phyloP scores from a whole-genome alignment of 2,329 filamentous ascomycete species.

The Bipolaris cookei region DNA sequence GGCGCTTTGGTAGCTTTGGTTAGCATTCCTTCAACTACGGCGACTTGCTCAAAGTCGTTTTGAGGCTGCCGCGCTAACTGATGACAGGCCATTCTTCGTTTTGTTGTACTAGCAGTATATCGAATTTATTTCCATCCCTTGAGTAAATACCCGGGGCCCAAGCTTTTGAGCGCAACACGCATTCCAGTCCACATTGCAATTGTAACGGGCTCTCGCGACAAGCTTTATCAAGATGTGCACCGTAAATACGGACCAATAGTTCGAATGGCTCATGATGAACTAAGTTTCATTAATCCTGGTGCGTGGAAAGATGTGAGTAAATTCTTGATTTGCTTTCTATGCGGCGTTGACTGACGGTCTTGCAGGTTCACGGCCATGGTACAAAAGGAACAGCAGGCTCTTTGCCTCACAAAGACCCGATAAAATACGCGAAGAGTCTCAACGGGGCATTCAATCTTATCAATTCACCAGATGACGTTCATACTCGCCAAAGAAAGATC shows the following conservation, averaged over 20 bases:
- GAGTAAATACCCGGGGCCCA: constrained; percentile 53
- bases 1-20: constrained; percentile 10
- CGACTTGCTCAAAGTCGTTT: background rate
- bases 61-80: constrained; percentile 1
- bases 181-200: constrained; percentile 40
- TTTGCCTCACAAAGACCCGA: constrained; percentile 32
- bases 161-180: constrained; percentile 43
- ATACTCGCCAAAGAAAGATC: constrained; percentile 49
- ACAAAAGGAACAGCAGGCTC: constrained; percentile 26
- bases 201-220: constrained; percentile 31
- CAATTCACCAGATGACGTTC: constrained; percentile 42
- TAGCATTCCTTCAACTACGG: background rate
- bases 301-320: constrained; percentile 40
- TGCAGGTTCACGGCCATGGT: constrained; percentile 35
- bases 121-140: constrained; percentile 47
- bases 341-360: no score
- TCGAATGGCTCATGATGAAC: constrained; percentile 49
- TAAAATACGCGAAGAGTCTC: constrained; percentile 28
- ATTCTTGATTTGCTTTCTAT: background rate
- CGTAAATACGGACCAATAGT: constrained; percentile 52
- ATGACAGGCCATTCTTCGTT: constrained; percentile 20
- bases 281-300: constrained; percentile 49
- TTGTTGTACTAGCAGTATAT: constrained; percentile 40
- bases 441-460: constrained; percentile 42
- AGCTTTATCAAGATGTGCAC: constrained; percentile 41